phyloP scores from a whole-genome alignment of 176 grass and related monocot genomes.

The Triticum dicoccoides region DNA sequence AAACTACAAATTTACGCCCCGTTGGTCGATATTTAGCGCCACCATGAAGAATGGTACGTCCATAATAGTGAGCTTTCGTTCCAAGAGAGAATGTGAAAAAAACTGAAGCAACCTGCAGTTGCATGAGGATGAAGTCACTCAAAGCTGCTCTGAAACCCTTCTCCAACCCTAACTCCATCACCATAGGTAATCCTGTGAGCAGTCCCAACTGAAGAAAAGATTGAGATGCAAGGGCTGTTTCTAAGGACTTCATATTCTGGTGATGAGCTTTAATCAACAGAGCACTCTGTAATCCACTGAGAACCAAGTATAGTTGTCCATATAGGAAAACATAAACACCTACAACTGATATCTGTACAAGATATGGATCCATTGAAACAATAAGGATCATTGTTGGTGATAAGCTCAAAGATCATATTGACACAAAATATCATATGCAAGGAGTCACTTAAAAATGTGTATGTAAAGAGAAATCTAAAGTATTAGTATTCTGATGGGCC shows the following conservation, averaged over 20 bases:
- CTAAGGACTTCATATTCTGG: conserved; percentile 83
- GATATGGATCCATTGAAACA: conserved; percentile 28
- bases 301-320: conserved; percentile 91
- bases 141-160: conserved; percentile 78
- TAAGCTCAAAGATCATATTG: conserved; percentile 5
- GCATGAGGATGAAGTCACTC: conserved; percentile 95
- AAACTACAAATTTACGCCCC: conserved; percentile 88
- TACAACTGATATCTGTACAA: conserved; percentile 80
- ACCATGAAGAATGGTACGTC: conserved; percentile 90
- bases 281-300: conserved; percentile 76
- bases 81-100: conserved; percentile 98
- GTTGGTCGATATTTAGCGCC: conserved; percentile 85
- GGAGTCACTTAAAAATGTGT: not conserved
- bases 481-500: not conserved
- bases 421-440: not conserved
- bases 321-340: conserved; percentile 94
- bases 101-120: conserved; percentile 87
- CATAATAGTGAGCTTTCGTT: conserved; percentile 94
- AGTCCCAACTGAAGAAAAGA: conserved; percentile 95
- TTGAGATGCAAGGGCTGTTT: conserved; percentile 96
- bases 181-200: conserved; percentile 92
- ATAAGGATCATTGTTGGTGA: conserved; percentile 17
- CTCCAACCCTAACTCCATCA: conserved; percentile 88
- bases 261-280: conserved; percentile 65
- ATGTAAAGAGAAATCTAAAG: not conserved